phyloP scores from a whole-genome alignment of 2,329 filamentous ascomycete genomes.

The Gnomoniopsis sp. region DNA sequence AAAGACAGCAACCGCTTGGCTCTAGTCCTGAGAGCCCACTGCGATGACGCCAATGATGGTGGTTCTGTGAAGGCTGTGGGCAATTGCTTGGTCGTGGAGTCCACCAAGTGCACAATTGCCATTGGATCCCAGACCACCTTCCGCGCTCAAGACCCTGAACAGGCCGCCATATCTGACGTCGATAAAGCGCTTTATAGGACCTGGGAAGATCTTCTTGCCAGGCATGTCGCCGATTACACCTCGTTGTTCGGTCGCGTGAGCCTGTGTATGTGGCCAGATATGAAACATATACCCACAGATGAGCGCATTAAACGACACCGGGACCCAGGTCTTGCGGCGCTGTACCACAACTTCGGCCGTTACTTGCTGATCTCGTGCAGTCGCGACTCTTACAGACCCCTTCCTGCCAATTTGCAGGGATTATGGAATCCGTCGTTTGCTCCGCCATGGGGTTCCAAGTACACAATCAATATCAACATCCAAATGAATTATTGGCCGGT shows the following conservation, averaged over 20 bases:
- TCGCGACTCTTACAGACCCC: conserved; percentile 23
- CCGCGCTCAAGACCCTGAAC: conserved; percentile 27
- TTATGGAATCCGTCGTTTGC: conserved; percentile 40
- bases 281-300: conserved; percentile 19
- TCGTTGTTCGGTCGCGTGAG: conserved; percentile 22
- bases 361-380: conserved; percentile 36
- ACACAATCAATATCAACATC: conserved; percentile 49
- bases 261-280: conserved; percentile 25
- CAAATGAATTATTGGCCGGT: conserved; percentile 54
- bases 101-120: conserved; percentile 32
- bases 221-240: conserved; percentile 22
- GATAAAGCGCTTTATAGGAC: conserved; percentile 16
- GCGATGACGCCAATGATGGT: conserved; percentile 21
- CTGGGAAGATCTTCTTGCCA: conserved; percentile 20
- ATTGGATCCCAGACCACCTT: conserved; percentile 39
- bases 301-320: conserved; percentile 16
- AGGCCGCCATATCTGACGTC: conserved; percentile 26
- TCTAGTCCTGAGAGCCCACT: conserved; percentile 28
- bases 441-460: conserved; percentile 44
- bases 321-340: conserved; percentile 25
- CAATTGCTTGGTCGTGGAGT: conserved; percentile 33
- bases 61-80: conserved; percentile 30
- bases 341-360: conserved; percentile 36
- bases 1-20: conserved; percentile 29
- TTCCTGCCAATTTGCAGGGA: conserved; percentile 42